Evolutionary conservation across 1,139 yeast species (phyloP).

Genomic region (Meyerozyma elateridarum): DNA sequence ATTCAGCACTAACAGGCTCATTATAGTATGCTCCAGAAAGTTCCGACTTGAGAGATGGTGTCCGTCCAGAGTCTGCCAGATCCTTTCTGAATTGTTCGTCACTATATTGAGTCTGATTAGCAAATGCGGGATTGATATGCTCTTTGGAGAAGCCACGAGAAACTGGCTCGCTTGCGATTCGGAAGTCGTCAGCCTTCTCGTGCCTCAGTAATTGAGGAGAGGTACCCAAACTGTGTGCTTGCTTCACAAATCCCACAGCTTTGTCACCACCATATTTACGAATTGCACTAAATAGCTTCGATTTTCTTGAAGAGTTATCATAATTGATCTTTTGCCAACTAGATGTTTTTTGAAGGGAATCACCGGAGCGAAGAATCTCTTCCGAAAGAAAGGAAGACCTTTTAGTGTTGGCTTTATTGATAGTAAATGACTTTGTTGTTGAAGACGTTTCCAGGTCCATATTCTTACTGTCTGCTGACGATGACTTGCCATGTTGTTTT

Average conservation of each 20-base stretch:
- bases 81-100: background rate
- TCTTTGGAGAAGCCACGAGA: too few relatives aligned
- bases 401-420: conserved; percentile 8
- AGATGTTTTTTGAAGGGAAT: background rate
- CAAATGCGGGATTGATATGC: too few relatives aligned
- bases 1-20: too few relatives aligned
- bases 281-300: conserved; percentile 39
- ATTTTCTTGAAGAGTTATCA: conserved; percentile 15
- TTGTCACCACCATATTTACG: conserved; percentile 41
- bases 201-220: too few relatives aligned
- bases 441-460: background rate
- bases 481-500: conserved; percentile 49
- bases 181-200: too few relatives aligned
- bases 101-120: too few relatives aligned
- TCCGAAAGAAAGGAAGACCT: conserved; percentile 1
- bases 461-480: conserved; percentile 49
- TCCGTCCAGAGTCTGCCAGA: conserved; percentile 1
- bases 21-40: conserved; percentile 8
- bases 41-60: conserved; percentile 12
- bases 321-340: conserved; percentile 1
- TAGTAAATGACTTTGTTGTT: conserved; percentile 6
- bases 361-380: conserved; percentile 1
- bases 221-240: conserved; percentile 12
- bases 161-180: too few relatives aligned
- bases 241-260: conserved; percentile 34